Percentiles rank a stretch among this genome's conserved stretches.
Conservation (phyloP, 495 filamentous ascomycete species). For the Aspergillus biplanus region DNA sequence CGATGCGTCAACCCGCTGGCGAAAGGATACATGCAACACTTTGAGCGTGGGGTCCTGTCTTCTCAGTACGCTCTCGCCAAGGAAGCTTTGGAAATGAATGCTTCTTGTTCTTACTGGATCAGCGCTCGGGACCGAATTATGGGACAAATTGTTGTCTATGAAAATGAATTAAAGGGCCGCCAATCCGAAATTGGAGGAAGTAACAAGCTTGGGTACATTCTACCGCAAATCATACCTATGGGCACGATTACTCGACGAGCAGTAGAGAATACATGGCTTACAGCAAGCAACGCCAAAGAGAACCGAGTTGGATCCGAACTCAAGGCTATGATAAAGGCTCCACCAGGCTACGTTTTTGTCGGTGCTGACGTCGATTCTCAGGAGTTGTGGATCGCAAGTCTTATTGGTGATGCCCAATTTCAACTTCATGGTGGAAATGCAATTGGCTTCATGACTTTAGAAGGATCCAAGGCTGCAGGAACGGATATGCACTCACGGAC, state of each 20-base stretch:
- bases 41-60: constrained; percentile 83
- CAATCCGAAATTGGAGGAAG: constrained; percentile 18
- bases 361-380: constrained; percentile 99
- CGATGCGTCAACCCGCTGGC: constrained; percentile 84
- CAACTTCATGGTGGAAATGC: constrained; percentile 93
- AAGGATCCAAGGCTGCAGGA: constrained; percentile 90
- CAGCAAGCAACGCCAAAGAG: constrained; percentile 92
- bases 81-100: constrained; percentile 96
- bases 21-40: constrained; percentile 87
- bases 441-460: constrained; percentile 98
- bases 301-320: constrained; percentile 97
- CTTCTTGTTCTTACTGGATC: constrained; percentile 98
- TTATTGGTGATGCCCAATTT: constrained; percentile 94
- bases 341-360: constrained; percentile 88
- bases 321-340: constrained; percentile 95
- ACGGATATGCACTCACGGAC: constrained; percentile 97
- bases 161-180: constrained; percentile 55
- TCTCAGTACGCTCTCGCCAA: constrained; percentile 90
- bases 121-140: constrained; percentile 89
- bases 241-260: constrained; percentile 95
- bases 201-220: constrained; percentile 72
- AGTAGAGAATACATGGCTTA: constrained; percentile 98
- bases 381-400: constrained; percentile 96
- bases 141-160: constrained; percentile 91
- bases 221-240: constrained; percentile 99